Evolutionary conservation across 768 basidiomycete species (phyloP).

Genomic region (Phanerochaete carnosa): DNA sequence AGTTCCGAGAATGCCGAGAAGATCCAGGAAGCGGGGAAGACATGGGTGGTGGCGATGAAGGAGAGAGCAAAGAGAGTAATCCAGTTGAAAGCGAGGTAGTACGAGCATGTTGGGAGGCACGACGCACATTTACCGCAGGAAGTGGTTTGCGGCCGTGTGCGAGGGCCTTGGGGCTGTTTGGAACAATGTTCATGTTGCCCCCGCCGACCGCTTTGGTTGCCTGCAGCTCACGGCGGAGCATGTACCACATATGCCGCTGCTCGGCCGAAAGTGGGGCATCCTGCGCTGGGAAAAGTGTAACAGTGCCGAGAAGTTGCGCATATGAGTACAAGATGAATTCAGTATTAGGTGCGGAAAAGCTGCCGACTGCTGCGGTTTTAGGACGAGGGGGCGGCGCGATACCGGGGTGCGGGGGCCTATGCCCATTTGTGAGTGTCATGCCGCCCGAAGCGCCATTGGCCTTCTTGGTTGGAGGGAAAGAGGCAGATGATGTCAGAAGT

Average conservation of each 20-base stretch:
- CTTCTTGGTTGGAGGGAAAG: not conserved
- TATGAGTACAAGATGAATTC: constrained; percentile 85
- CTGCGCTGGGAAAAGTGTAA: constrained; percentile 51
- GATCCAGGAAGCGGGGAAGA: constrained; percentile 5
- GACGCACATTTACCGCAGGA: constrained; percentile 9
- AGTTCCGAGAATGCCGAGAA: constrained; percentile 5
- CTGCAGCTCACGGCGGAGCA: constrained; percentile 47
- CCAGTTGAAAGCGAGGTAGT: constrained; percentile 52
- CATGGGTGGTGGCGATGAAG: constrained; percentile 15
- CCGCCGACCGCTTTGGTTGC: constrained; percentile 56
- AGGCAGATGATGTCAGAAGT: not conserved
- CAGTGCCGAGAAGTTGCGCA: constrained; percentile 70
- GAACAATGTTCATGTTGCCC: constrained; percentile 77
- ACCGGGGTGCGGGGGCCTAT: constrained; percentile 35
- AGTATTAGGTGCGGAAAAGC: constrained; percentile 45
- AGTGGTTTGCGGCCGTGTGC: constrained; percentile 3
- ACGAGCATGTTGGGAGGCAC: constrained; percentile 33
- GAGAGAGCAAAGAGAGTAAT: constrained; percentile 35
- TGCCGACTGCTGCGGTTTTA: constrained; percentile 39
- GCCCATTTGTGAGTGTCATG: not conserved
- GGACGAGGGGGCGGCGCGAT: constrained; percentile 33
- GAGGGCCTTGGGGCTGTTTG: constrained; percentile 24
- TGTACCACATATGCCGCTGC: constrained; percentile 41
- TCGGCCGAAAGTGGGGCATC: constrained; percentile 39
- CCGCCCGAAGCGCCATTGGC: constrained; percentile 23